Base-by-base conservation (phyloP, 2,329 filamentous ascomycete species). In the Huntiella moniliformis region DNA sequence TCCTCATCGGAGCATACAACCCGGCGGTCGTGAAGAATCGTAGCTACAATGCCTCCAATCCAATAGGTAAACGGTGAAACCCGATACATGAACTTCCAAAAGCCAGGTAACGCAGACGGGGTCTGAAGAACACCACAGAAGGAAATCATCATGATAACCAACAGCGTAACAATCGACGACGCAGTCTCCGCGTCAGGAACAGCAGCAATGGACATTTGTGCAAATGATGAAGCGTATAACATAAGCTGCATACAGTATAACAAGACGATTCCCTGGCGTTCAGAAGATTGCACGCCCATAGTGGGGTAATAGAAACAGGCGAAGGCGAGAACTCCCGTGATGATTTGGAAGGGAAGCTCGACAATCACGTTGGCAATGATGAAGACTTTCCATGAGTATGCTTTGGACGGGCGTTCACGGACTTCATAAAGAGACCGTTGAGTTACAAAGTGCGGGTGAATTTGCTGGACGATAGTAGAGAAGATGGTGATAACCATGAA, bases 401-500 rank as follows among this genome's bases (percentile, higher is more conserved):
- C 67, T 55, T 83, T 83, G 58, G 70, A 74, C 0, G 81, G 80
- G 1, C 80, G 71, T 59, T 87, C 82, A 41, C 80, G 77, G 4
- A 81, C 79, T 59, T 87, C 82, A 59, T 86, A 87, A 0, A 87
- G 65, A 1, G 76, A 68, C 13, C 82, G 73, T 54, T 85, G 80
- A 0, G 75, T 76, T 52, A 86, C 67, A 53, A 87, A 87, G 45
- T 79, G 73, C 0, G 82, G 82, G 71, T 85, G 83, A 15, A 80
- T 78, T 57, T 77, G 71, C 52, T 82, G 74, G 0, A 79, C 72
- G 11, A 83, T 61, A 8, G 75, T 73, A 12, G 74, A 73, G 57
- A 87, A 87, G 56, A 87, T 79, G 16, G 78, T 84, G 47, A 74
- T 70, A 44, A 85, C 60, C 73, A 85, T 79, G 61, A 87, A 87